These are phyloP conservation scores for Poronia punctata DNA, from an alignment of 495 filamentous ascomycete genomes.

Conservation along the genomic window DNA sequence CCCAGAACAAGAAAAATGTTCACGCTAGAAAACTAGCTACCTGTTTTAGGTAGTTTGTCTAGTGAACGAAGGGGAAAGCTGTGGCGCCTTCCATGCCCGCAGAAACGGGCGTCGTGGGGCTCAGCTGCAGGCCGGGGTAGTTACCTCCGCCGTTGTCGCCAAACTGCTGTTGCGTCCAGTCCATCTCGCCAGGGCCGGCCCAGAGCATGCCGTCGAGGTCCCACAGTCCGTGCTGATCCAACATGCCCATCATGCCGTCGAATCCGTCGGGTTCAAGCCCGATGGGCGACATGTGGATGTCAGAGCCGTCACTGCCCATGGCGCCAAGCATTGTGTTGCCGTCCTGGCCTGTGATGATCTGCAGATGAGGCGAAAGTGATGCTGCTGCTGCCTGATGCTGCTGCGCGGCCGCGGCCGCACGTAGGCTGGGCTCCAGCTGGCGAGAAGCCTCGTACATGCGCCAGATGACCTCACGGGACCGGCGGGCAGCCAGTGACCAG, in stretches of 20 bases:
- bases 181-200: constrained; percentile 33
- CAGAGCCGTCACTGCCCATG: constrained; percentile 20
- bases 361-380: constrained; percentile 15
- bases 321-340: constrained; percentile 25
- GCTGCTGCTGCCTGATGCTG: constrained; percentile 17
- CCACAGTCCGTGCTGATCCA: constrained; percentile 50
- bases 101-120: constrained; percentile 11
- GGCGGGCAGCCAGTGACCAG: constrained; percentile 64
- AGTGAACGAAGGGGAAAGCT: constrained; percentile 12
- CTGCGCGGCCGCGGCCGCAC: constrained; percentile 10
- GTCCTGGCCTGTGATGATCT: constrained; percentile 30
- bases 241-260: constrained; percentile 45
- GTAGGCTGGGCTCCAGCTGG: constrained; percentile 31
- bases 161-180: constrained; percentile 25
- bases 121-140: constrained; percentile 11
- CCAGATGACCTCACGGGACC: constrained; percentile 60
- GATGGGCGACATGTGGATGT: constrained; percentile 43
- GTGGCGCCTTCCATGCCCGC: constrained; percentile 7
- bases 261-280: constrained; percentile 44
- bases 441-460: constrained; percentile 60
- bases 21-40: too few species aligned
- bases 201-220: constrained; percentile 50
- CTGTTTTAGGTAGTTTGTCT: too few species aligned
- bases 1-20: background rate
- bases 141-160: constrained; percentile 8